Percentiles rank a stretch among this genome's conserved stretches.
phyloP scores from a whole-genome alignment of 2,329 filamentous ascomycete genomes.

The Immersiporthe knoxdaviesiana region DNA sequence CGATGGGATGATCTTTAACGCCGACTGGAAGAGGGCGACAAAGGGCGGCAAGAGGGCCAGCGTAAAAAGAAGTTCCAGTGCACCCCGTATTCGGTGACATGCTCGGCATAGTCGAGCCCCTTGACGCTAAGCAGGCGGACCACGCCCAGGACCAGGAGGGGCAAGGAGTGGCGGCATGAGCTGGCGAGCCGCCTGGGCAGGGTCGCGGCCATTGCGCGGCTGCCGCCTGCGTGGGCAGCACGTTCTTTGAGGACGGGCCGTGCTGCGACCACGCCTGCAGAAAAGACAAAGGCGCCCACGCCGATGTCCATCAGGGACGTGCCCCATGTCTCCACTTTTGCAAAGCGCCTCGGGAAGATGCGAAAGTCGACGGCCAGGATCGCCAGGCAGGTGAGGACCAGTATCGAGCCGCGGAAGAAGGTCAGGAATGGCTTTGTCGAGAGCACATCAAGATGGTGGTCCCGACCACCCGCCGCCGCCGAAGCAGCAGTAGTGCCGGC shows the following conservation, averaged over 20 bases:
- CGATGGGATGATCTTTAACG: constrained; percentile 71
- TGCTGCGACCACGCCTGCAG: constrained; percentile 87
- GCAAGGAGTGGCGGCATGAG: constrained; percentile 79
- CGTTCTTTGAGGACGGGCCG: constrained; percentile 75
- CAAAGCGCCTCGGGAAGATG: constrained; percentile 90
- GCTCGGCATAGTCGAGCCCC: constrained; percentile 92
- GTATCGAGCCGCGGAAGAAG: constrained; percentile 87
- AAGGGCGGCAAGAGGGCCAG: constrained; percentile 87
- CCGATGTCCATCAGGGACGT: constrained; percentile 99
- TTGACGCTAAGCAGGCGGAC: constrained; percentile 88
- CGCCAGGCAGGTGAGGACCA: constrained; percentile 84
- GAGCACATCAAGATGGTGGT: constrained; percentile 58
- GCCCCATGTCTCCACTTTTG: constrained; percentile 99
- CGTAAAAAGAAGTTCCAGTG: constrained; percentile 99
- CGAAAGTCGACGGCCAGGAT: constrained; percentile 97
- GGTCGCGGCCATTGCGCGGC: constrained; percentile 47
- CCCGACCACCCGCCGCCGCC: constrained; percentile 23
- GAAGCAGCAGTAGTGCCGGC: constrained; percentile 40
- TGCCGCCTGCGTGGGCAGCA: constrained; percentile 39
- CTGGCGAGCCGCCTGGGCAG: constrained; percentile 62
- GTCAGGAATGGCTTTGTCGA: constrained; percentile 92
- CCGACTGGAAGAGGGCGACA: constrained; percentile 78
- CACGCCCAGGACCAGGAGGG: constrained; percentile 78
- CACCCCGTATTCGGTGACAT: constrained; percentile 95
- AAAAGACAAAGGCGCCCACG: constrained; percentile 97